Evolutionary conservation across 352 stramenopile species (phyloP), one percentile per base, ranked within the genome.

Genomic region (Phytophthora sojae): DNA sequence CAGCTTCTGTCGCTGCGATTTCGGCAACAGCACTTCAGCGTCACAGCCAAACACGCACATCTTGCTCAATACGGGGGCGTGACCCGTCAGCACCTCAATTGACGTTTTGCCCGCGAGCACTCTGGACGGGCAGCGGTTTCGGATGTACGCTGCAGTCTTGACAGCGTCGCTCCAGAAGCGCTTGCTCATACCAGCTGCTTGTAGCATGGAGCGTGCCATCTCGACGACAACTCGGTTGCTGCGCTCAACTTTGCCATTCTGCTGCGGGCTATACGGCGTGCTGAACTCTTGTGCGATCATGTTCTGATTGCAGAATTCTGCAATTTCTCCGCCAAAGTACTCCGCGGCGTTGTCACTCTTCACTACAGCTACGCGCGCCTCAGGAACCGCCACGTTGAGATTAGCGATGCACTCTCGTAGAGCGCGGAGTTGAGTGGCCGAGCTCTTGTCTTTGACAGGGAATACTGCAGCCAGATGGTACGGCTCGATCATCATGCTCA

Each of bases 291-390:
- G 30, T 6, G 17, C 32, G 39, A 61, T 61, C 37, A 57, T 25
- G 26, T 67, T 62, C 26, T 67, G 19, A 14, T 61, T 66, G 57
- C 65, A 67, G 30, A 58, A 67, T 4, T 59, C 51, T 0, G 65
- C 57, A n/a, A 73, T 57, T 6, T 56, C 56, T 17, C 35, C 64
- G 1, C 50, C 57, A 5, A 44, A 37, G 9, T 67, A 73, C 29
- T 67, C 57, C 3, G 57, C 57, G 49, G 57, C 64, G 30, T 67
- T 72, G 51, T 72, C 64, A 14, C 44, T 49, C 55, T 65, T 71
- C 42, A 71, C 45, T 3, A 65, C 23, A 53, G 29, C 47, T n/a
- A n/a, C n/a, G n/a, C n/a, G n/a, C n/a, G n/a, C n/a, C n/a, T n/a
- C n/a, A n/a, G n/a, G n/a, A n/a, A n/a, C n/a, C n/a, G 29, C 29